A percentile compares a stretch with the other conserved stretches of the same genome.
These are phyloP conservation scores for Triticum monococcum DNA, from an alignment of 176 grass and related monocot species.

Conservation along the genomic window DNA sequence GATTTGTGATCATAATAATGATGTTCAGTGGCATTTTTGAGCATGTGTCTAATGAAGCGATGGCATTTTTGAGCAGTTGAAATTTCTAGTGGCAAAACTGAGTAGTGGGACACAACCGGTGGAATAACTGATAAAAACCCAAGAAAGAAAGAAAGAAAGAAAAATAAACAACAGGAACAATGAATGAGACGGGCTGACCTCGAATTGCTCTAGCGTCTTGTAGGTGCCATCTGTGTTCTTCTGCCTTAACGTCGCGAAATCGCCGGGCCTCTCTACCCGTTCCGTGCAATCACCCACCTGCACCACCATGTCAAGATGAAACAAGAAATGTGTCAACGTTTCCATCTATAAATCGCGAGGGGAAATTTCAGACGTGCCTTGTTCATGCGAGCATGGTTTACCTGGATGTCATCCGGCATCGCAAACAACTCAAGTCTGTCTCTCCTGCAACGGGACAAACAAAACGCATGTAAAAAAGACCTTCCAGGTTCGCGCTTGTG, in stretches of 20 bases:
- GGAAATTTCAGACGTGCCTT: neutral
- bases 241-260: slow-evolving; percentile 70
- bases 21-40: too few relatives aligned
- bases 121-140: too few relatives aligned
- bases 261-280: slow-evolving; percentile 53
- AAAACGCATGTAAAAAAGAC: neutral
- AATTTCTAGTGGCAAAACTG: too few relatives aligned
- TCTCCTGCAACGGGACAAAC: slow-evolving; percentile 42
- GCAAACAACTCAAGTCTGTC: slow-evolving; percentile 62
- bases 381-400: neutral
- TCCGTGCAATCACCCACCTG: slow-evolving; percentile 55
- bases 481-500: neutral
- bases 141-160: too few relatives aligned
- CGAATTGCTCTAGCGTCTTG: slow-evolving; percentile 56
- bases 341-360: neutral
- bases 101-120: too few relatives aligned
- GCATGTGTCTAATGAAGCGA: too few relatives aligned
- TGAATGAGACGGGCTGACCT: slow-evolving; percentile 30
- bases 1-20: too few relatives aligned
- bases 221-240: slow-evolving; percentile 79
- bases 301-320: neutral
- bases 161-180: neutral
- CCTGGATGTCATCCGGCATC: slow-evolving; percentile 71
- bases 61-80: too few relatives aligned
- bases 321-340: neutral